Evolutionary conservation across 176 grass and related monocot genomes (phyloP).

Genomic region (Elymus sibiricus): DNA sequence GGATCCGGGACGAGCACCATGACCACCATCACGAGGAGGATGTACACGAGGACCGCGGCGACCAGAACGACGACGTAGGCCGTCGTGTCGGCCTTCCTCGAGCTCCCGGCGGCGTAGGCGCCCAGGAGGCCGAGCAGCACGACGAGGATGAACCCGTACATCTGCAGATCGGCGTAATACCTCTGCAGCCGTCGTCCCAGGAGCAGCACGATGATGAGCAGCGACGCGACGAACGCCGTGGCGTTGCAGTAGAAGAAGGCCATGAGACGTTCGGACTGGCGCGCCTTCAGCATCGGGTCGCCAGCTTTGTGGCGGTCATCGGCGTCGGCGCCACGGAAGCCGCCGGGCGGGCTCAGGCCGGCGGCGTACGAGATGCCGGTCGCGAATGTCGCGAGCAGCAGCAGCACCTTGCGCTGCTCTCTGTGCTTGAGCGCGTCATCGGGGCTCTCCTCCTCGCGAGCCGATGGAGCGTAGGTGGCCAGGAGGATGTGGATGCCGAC

Average conservation of each 20-base stretch:
- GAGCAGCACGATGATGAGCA: conserved; percentile 27
- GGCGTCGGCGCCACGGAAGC: neutral
- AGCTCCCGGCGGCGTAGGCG: conserved; percentile 27
- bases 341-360: conserved; percentile 35
- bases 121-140: conserved; percentile 2
- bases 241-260: conserved; percentile 37
- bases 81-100: neutral
- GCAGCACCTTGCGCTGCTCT: conserved; percentile 12
- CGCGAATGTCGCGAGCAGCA: conserved; percentile 27
- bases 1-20: neutral
- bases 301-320: neutral
- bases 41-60: neutral
- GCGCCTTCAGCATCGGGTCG: neutral
- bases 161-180: neutral
- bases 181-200: conserved; percentile 6
- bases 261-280: neutral
- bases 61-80: neutral
- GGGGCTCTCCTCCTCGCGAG: neutral
- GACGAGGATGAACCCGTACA: neutral
- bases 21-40: neutral
- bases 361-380: conserved; percentile 30
- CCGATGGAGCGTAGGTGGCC: neutral
- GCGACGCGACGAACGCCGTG: conserved; percentile 35
- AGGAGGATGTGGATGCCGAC: conserved; percentile 22
- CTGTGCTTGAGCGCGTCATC: neutral